Conservation (phyloP, 2,329 filamentous ascomycete genomes). For the Botrytis byssoidea region DNA sequence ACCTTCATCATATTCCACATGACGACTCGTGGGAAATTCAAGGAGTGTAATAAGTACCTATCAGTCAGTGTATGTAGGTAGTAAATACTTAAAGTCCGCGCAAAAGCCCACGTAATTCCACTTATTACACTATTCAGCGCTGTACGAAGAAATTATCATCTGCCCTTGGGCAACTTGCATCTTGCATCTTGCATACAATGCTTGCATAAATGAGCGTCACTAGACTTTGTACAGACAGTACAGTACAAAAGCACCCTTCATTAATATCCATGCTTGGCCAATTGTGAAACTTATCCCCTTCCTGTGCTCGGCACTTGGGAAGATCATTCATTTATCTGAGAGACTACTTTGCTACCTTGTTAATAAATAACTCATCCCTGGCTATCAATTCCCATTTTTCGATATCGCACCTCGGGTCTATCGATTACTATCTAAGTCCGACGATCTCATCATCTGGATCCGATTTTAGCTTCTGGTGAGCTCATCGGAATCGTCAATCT, state of each 20-base stretch:
- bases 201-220: conserved; percentile 19
- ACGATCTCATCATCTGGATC: conserved; percentile 13
- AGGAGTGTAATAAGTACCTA: background rate
- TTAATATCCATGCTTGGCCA: background rate
- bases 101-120: background rate
- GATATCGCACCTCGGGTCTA: conserved; percentile 7
- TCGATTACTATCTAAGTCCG: conserved; percentile 5
- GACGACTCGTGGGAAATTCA: background rate
- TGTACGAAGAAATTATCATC: conserved; percentile 9
- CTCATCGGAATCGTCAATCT: background rate
- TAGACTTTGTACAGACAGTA: conserved; percentile 10
- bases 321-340: conserved; percentile 16
- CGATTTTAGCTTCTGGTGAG: background rate
- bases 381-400: conserved; percentile 9
- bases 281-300: conserved; percentile 16
- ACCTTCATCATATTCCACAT: background rate
- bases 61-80: background rate
- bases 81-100: background rate
- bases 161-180: conserved; percentile 14
- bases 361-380: conserved; percentile 10
- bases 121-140: background rate
- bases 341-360: background rate
- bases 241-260: background rate
- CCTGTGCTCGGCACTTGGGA: conserved; percentile 17
- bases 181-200: conserved; percentile 13